A percentile compares a stretch with the other conserved stretches of the same genome.
phyloP scores from a whole-genome alignment of 345 rosid species.

The Firmiana major region DNA sequence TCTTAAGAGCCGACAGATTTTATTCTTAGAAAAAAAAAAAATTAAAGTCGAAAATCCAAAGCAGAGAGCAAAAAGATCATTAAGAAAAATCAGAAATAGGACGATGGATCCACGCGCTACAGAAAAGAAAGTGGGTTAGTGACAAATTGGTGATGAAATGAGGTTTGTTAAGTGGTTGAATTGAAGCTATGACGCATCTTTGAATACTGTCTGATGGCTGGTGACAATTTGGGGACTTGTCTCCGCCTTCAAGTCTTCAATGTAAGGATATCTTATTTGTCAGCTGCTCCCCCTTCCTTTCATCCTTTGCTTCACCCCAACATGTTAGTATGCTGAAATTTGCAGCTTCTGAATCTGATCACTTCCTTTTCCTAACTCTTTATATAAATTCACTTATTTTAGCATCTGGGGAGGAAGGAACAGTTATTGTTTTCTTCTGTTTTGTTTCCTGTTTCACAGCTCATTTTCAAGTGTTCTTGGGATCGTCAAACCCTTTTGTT shows the following conservation, averaged over 20 bases:
- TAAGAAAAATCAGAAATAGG: too few species aligned
- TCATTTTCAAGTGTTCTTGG: constrained; percentile 2
- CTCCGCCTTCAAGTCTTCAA: background rate
- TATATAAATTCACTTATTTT: background rate
- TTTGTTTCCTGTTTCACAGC: background rate
- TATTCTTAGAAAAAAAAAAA: too few species aligned
- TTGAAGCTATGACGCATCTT: background rate
- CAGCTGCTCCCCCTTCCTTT: background rate
- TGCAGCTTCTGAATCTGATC: background rate
- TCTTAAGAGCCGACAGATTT: too few species aligned
- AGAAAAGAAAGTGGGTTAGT: background rate
- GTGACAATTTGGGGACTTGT: background rate
- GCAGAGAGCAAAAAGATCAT: too few species aligned
- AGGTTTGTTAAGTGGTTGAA: background rate
- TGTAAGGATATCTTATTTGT: background rate
- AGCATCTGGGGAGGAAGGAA: background rate
- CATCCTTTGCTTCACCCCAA: background rate
- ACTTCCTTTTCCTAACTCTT: background rate
- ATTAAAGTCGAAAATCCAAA: too few species aligned
- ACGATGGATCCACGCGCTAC: background rate
- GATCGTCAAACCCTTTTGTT: background rate
- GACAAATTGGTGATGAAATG: background rate
- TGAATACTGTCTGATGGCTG: background rate
- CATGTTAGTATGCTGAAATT: background rate
- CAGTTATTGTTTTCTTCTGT: background rate